Base-by-base conservation (phyloP, 1,284 basidiomycete genomes). In the Veloporphyrellus conicus region DNA sequence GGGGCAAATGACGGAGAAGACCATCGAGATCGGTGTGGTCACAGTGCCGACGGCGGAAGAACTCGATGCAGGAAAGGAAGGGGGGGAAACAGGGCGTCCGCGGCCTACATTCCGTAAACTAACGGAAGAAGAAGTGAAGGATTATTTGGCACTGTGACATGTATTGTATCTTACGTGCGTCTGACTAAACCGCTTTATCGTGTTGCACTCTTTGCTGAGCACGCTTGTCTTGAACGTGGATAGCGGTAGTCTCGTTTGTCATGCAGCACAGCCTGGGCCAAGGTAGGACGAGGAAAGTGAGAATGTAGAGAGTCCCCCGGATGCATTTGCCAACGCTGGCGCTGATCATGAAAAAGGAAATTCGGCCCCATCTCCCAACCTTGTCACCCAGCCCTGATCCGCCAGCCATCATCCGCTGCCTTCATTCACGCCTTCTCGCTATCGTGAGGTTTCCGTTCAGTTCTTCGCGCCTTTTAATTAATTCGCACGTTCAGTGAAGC, bases 1-100 rank as follows among this genome's bases (percentile, higher is more conserved):
- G 70, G 96, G 96, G 12, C 90, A 98, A 67, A 98, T 99, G 94
- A 98, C 95, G 18, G 95, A 98, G 73, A 95, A 98, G 76, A 99
- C 96, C 29, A 96, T 99, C 63, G 96, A 99, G 71, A 94, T 99
- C 50, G 96, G 96, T 39, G 85, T 99, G 40, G 82, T 99, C 52
- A 92, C 90, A 43, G 88, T 92, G 15, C 92, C 93, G 5, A 87
- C 83, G 19, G 64, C 76, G 20, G 82, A 84, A 56, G 87, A 92
- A 63, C 74, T 90, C 47, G 84, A 85, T 56, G 84, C 80, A 48
- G 80, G 76, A 23, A 87, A 82, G 60, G 78, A 84, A 50, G 83
- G 83, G 28, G 82, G 82, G 40, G 84, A 86, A 57, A 86, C 81
- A 9, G 83, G 79, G 32, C 79, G 90, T 49, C 80, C 82, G 43